A percentile compares a stretch with the other conserved stretches of the same genome.
Evolutionary conservation across 345 rosid genomes (phyloP).

Genomic region (Lenwebbia sp.): DNA sequence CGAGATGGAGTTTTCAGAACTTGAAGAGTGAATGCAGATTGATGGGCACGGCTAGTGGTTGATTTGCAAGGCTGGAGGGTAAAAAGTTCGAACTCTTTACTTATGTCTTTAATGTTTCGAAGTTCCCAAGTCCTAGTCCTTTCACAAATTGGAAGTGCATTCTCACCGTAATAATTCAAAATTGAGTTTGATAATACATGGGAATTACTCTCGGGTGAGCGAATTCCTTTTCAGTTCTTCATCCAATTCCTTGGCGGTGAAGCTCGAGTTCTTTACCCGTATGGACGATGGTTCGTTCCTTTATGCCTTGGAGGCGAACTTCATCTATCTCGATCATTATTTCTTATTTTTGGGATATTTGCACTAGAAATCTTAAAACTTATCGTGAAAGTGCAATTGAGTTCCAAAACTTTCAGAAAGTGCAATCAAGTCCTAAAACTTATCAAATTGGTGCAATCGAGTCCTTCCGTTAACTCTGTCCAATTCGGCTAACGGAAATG

Average conservation of each 20-base stretch:
- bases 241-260: not conserved
- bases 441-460: no score
- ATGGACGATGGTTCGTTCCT: fast-evolving
- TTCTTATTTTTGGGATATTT: not conserved
- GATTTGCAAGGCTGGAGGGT: no score
- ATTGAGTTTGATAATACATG: not conserved
- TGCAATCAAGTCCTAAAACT: no score
- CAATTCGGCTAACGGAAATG: no score
- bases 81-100: no score
- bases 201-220: not conserved
- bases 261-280: not conserved
- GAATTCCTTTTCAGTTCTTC: not conserved
- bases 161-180: not conserved
- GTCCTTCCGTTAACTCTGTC: no score
- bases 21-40: no score
- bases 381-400: no score
- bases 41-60: no score
- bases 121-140: not conserved
- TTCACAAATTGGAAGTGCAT: not conserved
- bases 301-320: fast-evolving
- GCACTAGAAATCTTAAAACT: no score
- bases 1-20: no score
- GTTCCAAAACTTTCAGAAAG: no score
- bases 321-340: not conserved
- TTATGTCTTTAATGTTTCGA: not conserved